Percentiles rank a stretch among this genome's conserved stretches.
These are phyloP conservation scores for Aphanomyces stellatus DNA, from an alignment of 352 stramenopile genomes.

Conservation along the genomic window DNA sequence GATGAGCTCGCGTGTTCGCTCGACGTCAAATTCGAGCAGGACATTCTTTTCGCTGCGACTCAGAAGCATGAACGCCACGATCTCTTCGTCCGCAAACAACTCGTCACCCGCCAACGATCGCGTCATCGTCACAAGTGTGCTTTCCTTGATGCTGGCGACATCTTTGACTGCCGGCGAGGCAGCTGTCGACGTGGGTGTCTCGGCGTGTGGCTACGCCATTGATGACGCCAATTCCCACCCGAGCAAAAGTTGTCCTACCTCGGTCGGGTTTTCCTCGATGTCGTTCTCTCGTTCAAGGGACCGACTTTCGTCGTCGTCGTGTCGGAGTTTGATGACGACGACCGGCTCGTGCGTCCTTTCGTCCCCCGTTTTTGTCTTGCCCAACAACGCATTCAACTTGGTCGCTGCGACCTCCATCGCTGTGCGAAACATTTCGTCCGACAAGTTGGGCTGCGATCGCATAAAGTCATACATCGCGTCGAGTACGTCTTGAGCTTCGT, in stretches of 20 bases:
- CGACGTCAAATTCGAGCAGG: not conserved
- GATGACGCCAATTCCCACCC: no score
- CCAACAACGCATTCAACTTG: not conserved
- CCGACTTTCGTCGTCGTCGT: no score
- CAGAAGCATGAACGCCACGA: not conserved
- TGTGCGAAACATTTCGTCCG: not conserved
- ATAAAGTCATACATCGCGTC: not conserved
- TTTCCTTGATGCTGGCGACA: no score
- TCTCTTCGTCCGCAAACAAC: not conserved
- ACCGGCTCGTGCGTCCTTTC: not conserved
- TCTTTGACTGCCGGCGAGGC: no score
- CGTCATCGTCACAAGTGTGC: no score
- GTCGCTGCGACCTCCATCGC: not conserved
- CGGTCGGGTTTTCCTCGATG: no score
- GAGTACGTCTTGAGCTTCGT: not conserved
- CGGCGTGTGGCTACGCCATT: no score
- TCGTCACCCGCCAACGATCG: no score
- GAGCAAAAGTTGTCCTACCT: no score
- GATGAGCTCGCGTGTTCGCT: not conserved
- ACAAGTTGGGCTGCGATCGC: not conserved
- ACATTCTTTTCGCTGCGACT: not conserved
- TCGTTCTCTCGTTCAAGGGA: no score
- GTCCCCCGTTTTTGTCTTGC: not conserved
- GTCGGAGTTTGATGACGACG: not conserved
- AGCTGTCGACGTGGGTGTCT: no score